Base-by-base conservation (phyloP, 192 early-diverging fungal genomes). In the Mortierella claussenii region DNA sequence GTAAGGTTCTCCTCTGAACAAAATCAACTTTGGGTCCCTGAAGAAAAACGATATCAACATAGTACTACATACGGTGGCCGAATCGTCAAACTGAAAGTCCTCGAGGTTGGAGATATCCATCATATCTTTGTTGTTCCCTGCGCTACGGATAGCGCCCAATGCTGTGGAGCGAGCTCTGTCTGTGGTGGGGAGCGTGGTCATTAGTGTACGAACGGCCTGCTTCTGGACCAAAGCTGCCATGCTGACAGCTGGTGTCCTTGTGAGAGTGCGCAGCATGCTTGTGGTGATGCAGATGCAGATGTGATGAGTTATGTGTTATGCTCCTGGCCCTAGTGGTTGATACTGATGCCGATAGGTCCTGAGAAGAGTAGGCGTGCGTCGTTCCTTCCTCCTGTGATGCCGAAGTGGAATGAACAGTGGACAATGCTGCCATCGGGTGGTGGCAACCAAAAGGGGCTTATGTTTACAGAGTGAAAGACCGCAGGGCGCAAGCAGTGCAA, bases 31-130 rank as follows among this genome's bases (percentile, higher is more conserved):
- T 15, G 4, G 6, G 24, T 24, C 15, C n/a, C 13, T 7, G 33
- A 33, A 24, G n/a, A 21, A 24, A 30, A 43, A 32, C 10, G 10
- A 32, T 62, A 0, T 15, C 32, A 21, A 50, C 24, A 33, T 1
- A 52, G 36, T 13, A 37, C 23, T 11, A 8, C 56, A 40, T 76
- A 76, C 73, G n/a, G 82, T 86, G n/a, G 87, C 80, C 21, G 83
- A 83, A 57, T 85, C 82, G 52, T 88, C 83, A 49, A 88, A 88
- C 6, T 71, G 34, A 51, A 85, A 88, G 12, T 79, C 71, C 34
- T 80, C 75, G 70, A 88, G 60, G 48, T 74, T 75, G 21, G 81
- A 71, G 40, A 86, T 75, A 54, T 88, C 85, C 64, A 82, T 59
- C 62, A 69, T 74, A 12, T 80, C 68, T 31, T 79, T 79, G 6